These are phyloP conservation scores for Cenococcum geophilum DNA, from an alignment of 495 filamentous ascomycete genomes.

Conservation along the genomic window DNA sequence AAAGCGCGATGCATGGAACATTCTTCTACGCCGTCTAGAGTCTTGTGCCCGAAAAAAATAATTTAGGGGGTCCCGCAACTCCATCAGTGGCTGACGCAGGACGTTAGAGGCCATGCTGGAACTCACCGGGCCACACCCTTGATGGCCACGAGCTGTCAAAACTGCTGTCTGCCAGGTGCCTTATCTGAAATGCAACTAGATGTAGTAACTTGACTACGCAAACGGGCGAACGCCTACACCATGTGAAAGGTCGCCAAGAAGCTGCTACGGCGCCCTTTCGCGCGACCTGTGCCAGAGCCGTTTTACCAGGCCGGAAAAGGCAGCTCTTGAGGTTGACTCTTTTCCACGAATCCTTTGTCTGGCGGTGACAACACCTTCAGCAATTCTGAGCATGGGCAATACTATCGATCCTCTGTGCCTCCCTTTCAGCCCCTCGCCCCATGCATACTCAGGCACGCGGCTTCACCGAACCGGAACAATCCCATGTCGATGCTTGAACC, in stretches of 20 bases:
- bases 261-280: not conserved
- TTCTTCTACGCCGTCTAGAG: constrained; percentile 7
- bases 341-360: too few relatives aligned
- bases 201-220: not conserved
- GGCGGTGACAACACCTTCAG: not conserved
- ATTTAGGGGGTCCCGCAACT: not conserved
- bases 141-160: constrained; percentile 1
- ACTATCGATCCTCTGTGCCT: not conserved
- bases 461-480: constrained; percentile 22
- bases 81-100: constrained; percentile 23
- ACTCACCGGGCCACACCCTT: not conserved
- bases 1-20: constrained; percentile 10
- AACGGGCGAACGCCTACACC: not conserved
- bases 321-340: constrained; percentile 3
- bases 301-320: not conserved
- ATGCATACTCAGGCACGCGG: constrained; percentile 27
- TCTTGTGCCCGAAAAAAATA: not conserved
- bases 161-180: not conserved
- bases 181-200: not conserved
- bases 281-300: not conserved
- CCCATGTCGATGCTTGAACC: constrained; percentile 23
- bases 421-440: not conserved
- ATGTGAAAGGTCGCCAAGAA: not conserved
- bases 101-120: constrained; percentile 1
- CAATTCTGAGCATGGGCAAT: not conserved